A percentile compares a stretch with the other conserved stretches of the same genome.
These are phyloP conservation scores for Escovopsis weberi DNA, from an alignment of 2,329 filamentous ascomycete species.

Conservation along the genomic window DNA sequence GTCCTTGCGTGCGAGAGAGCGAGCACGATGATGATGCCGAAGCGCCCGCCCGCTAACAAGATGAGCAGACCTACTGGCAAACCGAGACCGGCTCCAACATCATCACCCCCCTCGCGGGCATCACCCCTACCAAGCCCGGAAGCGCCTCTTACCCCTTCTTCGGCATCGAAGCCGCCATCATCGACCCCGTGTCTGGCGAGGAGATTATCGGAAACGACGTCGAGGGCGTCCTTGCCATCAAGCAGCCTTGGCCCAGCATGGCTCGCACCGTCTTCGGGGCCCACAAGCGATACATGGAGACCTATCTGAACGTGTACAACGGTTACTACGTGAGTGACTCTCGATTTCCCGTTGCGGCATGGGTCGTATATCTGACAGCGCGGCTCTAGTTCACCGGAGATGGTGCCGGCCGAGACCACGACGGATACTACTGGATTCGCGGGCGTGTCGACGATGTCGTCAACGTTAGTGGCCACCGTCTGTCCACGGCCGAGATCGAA, in stretches of 20 bases:
- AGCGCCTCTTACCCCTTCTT: slow-evolving; percentile 96
- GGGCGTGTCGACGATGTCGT: slow-evolving; percentile 97
- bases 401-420: slow-evolving; percentile 88
- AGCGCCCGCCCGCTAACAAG: slow-evolving; percentile 8
- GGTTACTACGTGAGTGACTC: slow-evolving; percentile 80
- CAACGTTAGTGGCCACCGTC: slow-evolving; percentile 89
- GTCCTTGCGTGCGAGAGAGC: too few relatives aligned
- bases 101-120: slow-evolving; percentile 81
- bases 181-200: slow-evolving; percentile 87
- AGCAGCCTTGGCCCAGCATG: slow-evolving; percentile 98
- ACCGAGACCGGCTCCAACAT: slow-evolving; percentile 96
- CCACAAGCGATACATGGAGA: slow-evolving; percentile 98
- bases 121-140: slow-evolving; percentile 93
- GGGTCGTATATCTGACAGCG: background rate
- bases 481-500: slow-evolving; percentile 96
- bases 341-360: background rate
- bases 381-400: slow-evolving; percentile 65
- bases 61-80: slow-evolving; percentile 88
- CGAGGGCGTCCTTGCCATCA: slow-evolving; percentile 92
- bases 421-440: slow-evolving; percentile 99
- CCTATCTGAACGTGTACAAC: slow-evolving; percentile 94
- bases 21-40: too few relatives aligned
- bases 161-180: slow-evolving; percentile 92
- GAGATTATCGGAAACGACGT: slow-evolving; percentile 94
- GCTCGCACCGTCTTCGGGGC: slow-evolving; percentile 94